Evolutionary conservation across 2,329 filamentous ascomycete genomes (phyloP).

Genomic region (Emericellopsis cladophorae): DNA sequence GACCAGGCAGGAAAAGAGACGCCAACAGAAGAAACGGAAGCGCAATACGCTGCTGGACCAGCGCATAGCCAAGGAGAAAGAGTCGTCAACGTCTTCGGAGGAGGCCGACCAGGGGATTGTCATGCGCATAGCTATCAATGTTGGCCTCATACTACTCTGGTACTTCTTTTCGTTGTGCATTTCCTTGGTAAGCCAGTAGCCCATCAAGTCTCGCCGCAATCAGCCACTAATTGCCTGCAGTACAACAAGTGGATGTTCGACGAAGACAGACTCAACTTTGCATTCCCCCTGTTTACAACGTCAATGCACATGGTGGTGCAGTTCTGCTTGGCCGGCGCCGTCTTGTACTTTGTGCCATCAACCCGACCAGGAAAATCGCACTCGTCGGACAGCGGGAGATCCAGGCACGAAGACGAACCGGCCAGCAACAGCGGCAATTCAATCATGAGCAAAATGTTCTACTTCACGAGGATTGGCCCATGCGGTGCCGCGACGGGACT

Average conservation of each 20-base stretch:
- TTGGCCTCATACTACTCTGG: conserved; percentile 76
- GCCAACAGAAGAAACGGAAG: conserved; percentile 52
- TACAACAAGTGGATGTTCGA: conserved; percentile 99
- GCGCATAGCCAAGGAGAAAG: conserved; percentile 48
- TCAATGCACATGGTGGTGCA: conserved; percentile 94
- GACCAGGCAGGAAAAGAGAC: conserved; percentile 58
- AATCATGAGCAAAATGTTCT: conserved; percentile 84
- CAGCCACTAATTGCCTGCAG: conserved; percentile 27
- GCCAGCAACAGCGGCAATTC: conserved; percentile 17
- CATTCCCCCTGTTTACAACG: conserved; percentile 90
- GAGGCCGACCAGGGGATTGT: conserved; percentile 64
- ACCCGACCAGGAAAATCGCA: conserved; percentile 52
- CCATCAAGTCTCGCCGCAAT: background rate
- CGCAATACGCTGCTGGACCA: conserved; percentile 59
- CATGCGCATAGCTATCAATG: conserved; percentile 59
- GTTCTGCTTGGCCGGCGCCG: conserved; percentile 63
- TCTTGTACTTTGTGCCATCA: conserved; percentile 73
- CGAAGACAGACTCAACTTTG: conserved; percentile 71
- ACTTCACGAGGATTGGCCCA: conserved; percentile 79
- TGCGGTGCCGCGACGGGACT: conserved; percentile 88
- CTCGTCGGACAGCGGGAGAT: conserved; percentile 34
- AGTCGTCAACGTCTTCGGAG: conserved; percentile 57
- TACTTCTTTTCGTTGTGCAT: conserved; percentile 86
- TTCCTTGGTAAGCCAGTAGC: conserved; percentile 56
- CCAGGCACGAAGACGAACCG: conserved; percentile 40